phyloP scores from a whole-genome alignment of 129 eudicot genomes.

The Centaurea solstitialis region DNA sequence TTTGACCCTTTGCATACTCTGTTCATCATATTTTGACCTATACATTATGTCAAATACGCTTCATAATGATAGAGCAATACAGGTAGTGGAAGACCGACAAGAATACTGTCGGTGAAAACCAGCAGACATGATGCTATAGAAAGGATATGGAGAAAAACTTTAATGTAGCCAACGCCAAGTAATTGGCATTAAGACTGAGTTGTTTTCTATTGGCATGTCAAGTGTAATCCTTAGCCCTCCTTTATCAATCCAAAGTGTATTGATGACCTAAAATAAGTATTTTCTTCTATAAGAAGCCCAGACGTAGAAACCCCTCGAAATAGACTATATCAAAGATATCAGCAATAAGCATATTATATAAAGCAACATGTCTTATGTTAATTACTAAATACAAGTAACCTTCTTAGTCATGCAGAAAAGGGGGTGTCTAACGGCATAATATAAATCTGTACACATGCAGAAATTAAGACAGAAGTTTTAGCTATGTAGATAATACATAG shows the following conservation, averaged over 20 bases:
- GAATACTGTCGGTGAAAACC: not conserved
- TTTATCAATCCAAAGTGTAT: not conserved
- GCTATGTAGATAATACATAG: not conserved
- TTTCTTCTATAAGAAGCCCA: not conserved
- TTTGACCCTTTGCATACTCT: conserved; percentile 11
- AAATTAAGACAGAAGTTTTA: not conserved
- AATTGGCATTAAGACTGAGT: not conserved
- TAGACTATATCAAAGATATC: not conserved
- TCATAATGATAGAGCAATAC: not conserved
- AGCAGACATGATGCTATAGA: not conserved
- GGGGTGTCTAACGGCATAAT: not conserved
- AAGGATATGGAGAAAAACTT: not conserved
- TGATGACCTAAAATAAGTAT: not conserved
- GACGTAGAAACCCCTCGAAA: not conserved
- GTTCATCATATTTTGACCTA: conserved; percentile 7
- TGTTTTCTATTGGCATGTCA: not conserved
- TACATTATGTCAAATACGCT: not conserved
- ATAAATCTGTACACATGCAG: not conserved
- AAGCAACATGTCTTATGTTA: not conserved
- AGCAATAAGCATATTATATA: not conserved
- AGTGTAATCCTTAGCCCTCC: not conserved
- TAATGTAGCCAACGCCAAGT: not conserved
- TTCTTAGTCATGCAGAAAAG: not conserved
- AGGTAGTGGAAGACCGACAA: not conserved
- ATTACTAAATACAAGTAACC: not conserved